Evolutionary conservation across 352 stramenopile species (phyloP).

Genomic region (Globisporangium irregulare): DNA sequence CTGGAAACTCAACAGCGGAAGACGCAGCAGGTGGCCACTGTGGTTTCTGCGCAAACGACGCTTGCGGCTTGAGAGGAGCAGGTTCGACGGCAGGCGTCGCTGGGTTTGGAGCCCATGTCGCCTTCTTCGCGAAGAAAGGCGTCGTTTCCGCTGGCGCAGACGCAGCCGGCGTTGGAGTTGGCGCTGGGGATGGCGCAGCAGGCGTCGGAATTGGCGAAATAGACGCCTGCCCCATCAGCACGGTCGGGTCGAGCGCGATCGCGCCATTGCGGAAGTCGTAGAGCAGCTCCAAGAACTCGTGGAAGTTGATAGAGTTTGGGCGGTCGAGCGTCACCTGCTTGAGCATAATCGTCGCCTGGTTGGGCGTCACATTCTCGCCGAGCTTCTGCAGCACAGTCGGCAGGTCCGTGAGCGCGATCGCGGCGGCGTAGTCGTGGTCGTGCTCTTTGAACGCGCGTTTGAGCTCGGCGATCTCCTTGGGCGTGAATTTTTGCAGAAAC

Average conservation of each 20-base stretch:
- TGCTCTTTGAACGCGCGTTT: constrained; percentile 87
- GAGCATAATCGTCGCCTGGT: constrained; percentile 55
- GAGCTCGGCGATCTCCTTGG: constrained; percentile 86
- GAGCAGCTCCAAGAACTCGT: constrained; percentile 78
- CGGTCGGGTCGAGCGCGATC: constrained; percentile 48
- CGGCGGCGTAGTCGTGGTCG: constrained; percentile 64
- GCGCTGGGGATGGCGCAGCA: constrained; percentile 5
- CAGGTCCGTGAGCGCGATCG: constrained; percentile 46
- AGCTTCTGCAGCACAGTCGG: constrained; percentile 69
- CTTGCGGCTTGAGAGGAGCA: neutral
- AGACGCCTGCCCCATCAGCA: constrained; percentile 41
- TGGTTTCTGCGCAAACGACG: constrained; percentile 16
- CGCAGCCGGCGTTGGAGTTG: constrained; percentile 1
- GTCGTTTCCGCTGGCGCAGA: constrained; percentile 10
- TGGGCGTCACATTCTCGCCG: constrained; percentile 73
- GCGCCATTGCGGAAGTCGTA: constrained; percentile 69
- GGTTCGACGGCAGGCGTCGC: neutral
- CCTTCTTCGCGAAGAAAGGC: constrained; percentile 19
- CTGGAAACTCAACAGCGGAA: neutral
- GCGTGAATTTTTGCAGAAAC: constrained; percentile 86
- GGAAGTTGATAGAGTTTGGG: constrained; percentile 56
- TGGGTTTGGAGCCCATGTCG: constrained; percentile 8
- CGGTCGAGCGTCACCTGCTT: constrained; percentile 58
- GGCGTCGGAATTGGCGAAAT: constrained; percentile 21
- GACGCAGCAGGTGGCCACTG: constrained; percentile 16